phyloP scores from a whole-genome alignment of 345 rosid genomes.

The Rhodamnia rubescens region DNA sequence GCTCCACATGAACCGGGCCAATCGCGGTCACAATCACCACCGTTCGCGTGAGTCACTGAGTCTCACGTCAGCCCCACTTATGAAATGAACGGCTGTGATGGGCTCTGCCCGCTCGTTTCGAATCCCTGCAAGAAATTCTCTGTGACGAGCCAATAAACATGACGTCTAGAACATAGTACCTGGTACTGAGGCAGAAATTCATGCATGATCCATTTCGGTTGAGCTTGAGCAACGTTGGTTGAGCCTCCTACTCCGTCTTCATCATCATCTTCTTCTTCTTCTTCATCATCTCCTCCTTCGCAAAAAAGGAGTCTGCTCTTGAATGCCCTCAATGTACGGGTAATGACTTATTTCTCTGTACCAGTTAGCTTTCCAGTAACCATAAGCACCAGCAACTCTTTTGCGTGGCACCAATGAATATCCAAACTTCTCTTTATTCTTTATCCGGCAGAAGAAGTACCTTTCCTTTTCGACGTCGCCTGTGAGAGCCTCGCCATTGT shows the following conservation, averaged over 20 bases:
- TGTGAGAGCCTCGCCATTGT: not conserved
- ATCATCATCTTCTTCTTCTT: no score
- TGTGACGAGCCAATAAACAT: not conserved
- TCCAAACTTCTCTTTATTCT: not conserved
- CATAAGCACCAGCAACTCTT: not conserved
- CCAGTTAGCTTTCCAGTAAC: not conserved
- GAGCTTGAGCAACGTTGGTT: not conserved
- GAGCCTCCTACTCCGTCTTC: not conserved
- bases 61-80: not conserved
- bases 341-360: not conserved
- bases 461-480: not conserved
- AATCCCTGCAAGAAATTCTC: not conserved
- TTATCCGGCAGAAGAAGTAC: not conserved
- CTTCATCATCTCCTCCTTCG: not conserved
- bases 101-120: not conserved
- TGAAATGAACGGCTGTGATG: not conserved
- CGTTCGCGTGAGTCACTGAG: not conserved
- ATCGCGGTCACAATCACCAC: fast-evolving
- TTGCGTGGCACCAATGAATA: not conserved
- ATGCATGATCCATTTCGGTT: not conserved
- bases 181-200: not conserved
- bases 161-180: not conserved
- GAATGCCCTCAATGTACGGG: not conserved
- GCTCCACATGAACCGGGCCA: not conserved
- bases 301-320: not conserved